Evolutionary conservation across 1,284 basidiomycete genomes (phyloP), one percentile per base, ranked within the genome.

Genomic region (Ceratobasidium theobromae): DNA sequence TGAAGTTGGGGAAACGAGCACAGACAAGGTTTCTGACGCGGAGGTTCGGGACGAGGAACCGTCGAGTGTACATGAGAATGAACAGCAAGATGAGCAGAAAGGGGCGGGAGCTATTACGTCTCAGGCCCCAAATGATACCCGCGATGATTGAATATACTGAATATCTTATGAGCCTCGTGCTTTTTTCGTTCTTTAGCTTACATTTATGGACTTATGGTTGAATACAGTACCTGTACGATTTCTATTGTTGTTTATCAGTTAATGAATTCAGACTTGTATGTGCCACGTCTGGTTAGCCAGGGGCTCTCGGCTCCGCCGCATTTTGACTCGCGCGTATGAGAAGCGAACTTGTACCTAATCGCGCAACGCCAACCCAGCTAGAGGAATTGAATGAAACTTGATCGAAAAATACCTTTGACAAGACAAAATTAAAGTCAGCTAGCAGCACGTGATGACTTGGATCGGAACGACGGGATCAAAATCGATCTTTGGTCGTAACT

Each of bases 31-130:
- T 60, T 60, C 30, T 60, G 27, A 25, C 21, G 43, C 55, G 55
- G 55, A 48, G 55, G 45, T 60, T 28, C 55, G 55, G 55, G 45
- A 46, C 55, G 45, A 43, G 18, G 45, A 46, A 49, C 41, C 55
- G 90, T 49, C 95, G 85, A 41, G 86, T 88, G 77, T 98, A 99
- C 3, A 95, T 16, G n/a, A 35, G 16, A n/a, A 28, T 12, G 25
- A 57, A 4, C 54, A 27, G 23, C 41, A 48, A 23, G 45, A 48
- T 43, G 55, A 48, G 28, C 27, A 48, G n/a, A 12, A 6, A 16
- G 35, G 35, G 35, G 9, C 8, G 35, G 9, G 16, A 38, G 35
- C 9, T 8, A 8, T 16, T 16, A 16, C 9, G 35, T 38, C 16
- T 8, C 35, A 38, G 16, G 35, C 8, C 16, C 9, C 35, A 8